Base-by-base conservation (phyloP, 1,284 basidiomycete species). In the Exobasidium rhododendri region DNA sequence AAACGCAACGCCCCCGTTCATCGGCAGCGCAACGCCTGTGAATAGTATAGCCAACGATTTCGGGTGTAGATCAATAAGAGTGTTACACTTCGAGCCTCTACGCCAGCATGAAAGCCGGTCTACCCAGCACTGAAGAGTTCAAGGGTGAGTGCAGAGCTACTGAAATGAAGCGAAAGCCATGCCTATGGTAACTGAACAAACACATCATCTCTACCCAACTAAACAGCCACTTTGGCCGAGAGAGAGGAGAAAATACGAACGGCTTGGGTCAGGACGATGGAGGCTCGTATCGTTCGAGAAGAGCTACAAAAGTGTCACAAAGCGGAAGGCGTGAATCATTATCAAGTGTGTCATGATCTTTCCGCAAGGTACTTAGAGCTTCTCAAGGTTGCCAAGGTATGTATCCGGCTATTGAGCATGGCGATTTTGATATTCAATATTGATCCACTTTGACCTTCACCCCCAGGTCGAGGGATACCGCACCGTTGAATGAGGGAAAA, bases 221-320 rank as follows among this genome's bases (percentile, higher is more conserved):
- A 5, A 13, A 32, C 77, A 84, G 83, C 81, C 62, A 80, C 80
- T 63, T 75, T 82, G 66, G 78, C 79, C 56, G 85, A 85, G 68
- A 88, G 90, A 55, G 92, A 94, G 64, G 83, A 87, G 52, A 85
- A 86, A 81, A 84, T 97, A 75, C 88, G 91, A 63, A 92, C 96
- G 82, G 89, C 89, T 61, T 98, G 94, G 94, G 85, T 97, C 50
- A 89, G 88, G 75, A 88, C 90, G 28, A 96, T 97, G 92, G 92
- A 97, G 82, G 87, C 88, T 26, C 87, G 91, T 55, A 84, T 98
- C 63, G 91, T 97, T 57, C 87, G 88, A 66, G 88, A 92, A 67
- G 91, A 96, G 81, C 86, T 98, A 61, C 86, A 88, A 67, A 94
- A 92, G 81, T 98, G 94, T 82, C 91, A 94, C 80, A 85, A 87